phyloP scores from a whole-genome alignment of 139 green algal species.

The Chlorella sp. region DNA sequence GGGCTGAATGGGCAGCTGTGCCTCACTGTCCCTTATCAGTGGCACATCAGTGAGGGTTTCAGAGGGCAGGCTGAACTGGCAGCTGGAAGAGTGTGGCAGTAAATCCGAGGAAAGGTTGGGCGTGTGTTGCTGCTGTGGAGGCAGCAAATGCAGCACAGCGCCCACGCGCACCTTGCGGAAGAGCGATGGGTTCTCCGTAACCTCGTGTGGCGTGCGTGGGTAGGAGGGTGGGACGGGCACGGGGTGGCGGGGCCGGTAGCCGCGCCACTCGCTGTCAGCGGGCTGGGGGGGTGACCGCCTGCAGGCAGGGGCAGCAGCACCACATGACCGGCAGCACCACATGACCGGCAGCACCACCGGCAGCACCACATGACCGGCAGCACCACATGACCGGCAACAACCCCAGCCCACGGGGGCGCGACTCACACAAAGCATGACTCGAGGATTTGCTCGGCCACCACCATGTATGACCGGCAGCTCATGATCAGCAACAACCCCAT shows the following conservation, averaged over 20 bases:
- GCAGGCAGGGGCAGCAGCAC: background rate
- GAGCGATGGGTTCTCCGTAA: conserved; percentile 75
- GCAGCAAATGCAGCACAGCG: too few species aligned
- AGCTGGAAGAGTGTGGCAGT: too few species aligned
- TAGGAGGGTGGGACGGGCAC: conserved; percentile 67
- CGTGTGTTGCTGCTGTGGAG: too few species aligned
- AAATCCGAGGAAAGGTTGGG: too few species aligned
- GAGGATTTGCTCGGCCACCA: conserved; percentile 29
- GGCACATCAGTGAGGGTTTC: too few species aligned
- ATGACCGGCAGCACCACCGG: background rate
- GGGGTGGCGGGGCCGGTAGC: conserved; percentile 36
- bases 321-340: background rate
- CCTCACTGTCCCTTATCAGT: too few species aligned
- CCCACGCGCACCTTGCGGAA: conserved; percentile 77
- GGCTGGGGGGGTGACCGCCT: conserved; percentile 64
- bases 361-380: background rate
- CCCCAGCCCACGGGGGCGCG: too few species aligned
- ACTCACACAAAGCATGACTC: conserved; percentile 26
- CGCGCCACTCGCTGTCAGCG: conserved; percentile 54
- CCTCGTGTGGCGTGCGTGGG: conserved; percentile 50
- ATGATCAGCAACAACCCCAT: too few species aligned
- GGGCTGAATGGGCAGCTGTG: too few species aligned
- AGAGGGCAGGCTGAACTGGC: too few species aligned
- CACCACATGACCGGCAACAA: background rate
- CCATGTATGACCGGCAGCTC: too few species aligned